Evolutionary conservation across 768 basidiomycete species (phyloP), one percentile per base, ranked within the genome.

Genomic region (Trametes sanguinea): DNA sequence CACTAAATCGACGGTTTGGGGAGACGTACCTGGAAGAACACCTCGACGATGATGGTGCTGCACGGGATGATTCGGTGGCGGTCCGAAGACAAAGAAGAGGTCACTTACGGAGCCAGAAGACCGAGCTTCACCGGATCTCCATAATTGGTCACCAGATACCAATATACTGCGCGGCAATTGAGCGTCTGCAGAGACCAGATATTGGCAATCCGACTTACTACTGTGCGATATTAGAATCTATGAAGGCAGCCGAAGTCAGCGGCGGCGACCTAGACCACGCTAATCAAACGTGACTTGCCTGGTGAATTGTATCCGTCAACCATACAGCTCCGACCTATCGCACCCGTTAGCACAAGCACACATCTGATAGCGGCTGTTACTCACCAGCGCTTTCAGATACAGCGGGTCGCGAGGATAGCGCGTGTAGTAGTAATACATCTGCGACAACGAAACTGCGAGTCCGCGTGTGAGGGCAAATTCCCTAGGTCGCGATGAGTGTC

Each of bases 371-470:
- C 46, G 6, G 30, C 7, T 13, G 13, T 11, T 27, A 58, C 48
- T 51, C 9, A 83, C 83, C 54, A 85, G 74, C 6, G 67, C 64
- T 68, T 82, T 83, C 73, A 83, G 81, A 64, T 82, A 81, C 81
- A 81, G 79, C 57, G 76, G 76, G 68, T 81, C 81, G 33, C 76
- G 76, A 8, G 66, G 68, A 59, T 83, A 85, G 55, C 79, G 76
- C 58, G 76, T 72, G 68, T 81, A 85, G 62, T 84, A 85, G 67
- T 80, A 83, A 77, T 80, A 81, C 0, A 83, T 80, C 67, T 85
- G 83, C 22, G 83, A 77, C 61, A 80, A 81, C 2, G 83, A 82
- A 5, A 85, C 83, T 85, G 33, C 47, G 17, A 22, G 32, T 6
- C 42, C 17, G 32, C 9, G 30, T 27, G 4, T 54, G 42, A 43